phyloP scores from a whole-genome alignment of 495 filamentous ascomycete genomes.

The Alectoria sarmentosa region DNA sequence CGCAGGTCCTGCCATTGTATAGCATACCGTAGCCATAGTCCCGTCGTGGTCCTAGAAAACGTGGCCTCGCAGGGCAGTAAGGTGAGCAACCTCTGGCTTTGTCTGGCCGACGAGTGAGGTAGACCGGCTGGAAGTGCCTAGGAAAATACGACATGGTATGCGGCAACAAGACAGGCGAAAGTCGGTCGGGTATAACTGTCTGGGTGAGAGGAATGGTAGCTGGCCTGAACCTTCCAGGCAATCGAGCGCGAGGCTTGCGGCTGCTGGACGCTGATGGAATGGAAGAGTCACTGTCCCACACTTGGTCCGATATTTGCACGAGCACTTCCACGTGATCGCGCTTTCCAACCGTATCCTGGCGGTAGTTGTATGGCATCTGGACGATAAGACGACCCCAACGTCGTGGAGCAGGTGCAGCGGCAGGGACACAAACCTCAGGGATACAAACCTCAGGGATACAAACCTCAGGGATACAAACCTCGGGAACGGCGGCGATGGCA shows the following conservation, averaged over 20 bases:
- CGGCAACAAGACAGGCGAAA: conserved; percentile 1
- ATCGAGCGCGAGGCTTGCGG: neutral
- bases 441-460: too few species aligned
- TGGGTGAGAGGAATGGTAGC: neutral
- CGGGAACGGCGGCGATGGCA: neutral
- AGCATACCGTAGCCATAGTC: neutral
- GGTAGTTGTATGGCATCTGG: neutral
- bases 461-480: too few species aligned
- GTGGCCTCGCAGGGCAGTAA: neutral
- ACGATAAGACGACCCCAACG: neutral
- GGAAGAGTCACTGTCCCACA: neutral
- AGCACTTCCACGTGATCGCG: neutral
- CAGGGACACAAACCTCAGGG: too few species aligned
- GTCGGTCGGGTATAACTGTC: neutral
- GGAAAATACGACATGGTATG: neutral
- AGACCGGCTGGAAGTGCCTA: neutral
- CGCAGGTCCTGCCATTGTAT: neutral
- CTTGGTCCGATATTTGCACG: neutral
- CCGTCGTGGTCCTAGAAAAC: neutral
- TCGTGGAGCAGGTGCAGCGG: neutral
- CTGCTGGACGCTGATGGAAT: neutral
- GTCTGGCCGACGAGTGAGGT: neutral
- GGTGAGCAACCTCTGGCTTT: neutral
- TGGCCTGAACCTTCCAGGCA: neutral
- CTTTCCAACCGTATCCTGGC: neutral